Evolutionary conservation across 2,329 filamentous ascomycete genomes (phyloP), one percentile per base, ranked within the genome.

Genomic region (Monosporascus cannonballus): DNA sequence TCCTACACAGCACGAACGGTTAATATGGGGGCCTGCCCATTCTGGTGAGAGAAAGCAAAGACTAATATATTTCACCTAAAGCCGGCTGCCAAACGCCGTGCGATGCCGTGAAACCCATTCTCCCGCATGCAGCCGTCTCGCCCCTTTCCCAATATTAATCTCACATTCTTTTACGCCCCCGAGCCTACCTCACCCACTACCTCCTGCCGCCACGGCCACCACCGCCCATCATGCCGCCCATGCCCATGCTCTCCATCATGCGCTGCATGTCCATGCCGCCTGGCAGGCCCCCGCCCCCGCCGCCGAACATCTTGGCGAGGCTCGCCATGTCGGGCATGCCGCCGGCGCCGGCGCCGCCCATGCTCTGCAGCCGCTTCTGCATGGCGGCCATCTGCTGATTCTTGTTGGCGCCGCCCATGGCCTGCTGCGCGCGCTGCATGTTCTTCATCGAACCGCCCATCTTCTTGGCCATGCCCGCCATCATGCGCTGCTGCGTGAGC

Each of bases 381-480:
- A 97, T 96, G 2, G 94, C 93, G 0, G 92, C 92, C 73, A 97
- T 82, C 71, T 97, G 93, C 69, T 96, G 90, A 34, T 90, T 83
- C 71, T 94, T 93, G 73, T 96, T 96, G 30, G 86, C 89, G 45
- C 92, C 91, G 27, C 87, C 89, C 85, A 96, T 90, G 58, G 89
- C 90, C 51, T 88, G 87, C 71, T 97, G 92, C 0, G 92, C 92
- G 49, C 87, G 85, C 70, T 96, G 90, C 87, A 97, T 95, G 68
- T 96, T 96, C 75, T 94, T 94, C 87, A 96, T 96, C 69, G 90
- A 92, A 39, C 92, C 92, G 53, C 94, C 93, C 84, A 99, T 95
- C 76, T 95, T 95, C 85, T 97, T 99, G 48, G 94, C 94, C 91
- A 99, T 96, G 54, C 90, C 90, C 1, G 90, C 89, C 94, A 99